phyloP scores from a whole-genome alignment of 495 filamentous ascomycete genomes.

The Neurospora africana region DNA sequence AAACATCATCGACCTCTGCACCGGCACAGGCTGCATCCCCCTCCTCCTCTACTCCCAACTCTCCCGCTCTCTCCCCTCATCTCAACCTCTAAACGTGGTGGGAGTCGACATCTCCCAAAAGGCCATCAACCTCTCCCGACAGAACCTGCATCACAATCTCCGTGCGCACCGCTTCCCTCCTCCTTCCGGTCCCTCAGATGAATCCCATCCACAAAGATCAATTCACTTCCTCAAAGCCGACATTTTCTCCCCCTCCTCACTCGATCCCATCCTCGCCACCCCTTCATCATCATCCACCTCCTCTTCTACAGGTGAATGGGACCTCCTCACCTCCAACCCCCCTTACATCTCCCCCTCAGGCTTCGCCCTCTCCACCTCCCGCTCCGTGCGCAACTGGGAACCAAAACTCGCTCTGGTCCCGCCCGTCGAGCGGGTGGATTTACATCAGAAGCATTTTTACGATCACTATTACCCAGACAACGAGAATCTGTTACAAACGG shows the following conservation, averaged over 20 bases:
- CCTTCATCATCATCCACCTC: neutral
- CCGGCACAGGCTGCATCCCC: slow-evolving; percentile 83
- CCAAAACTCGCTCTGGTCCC: slow-evolving; percentile 70
- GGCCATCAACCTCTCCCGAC: slow-evolving; percentile 51
- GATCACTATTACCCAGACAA: slow-evolving; percentile 39
- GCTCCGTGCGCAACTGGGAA: slow-evolving; percentile 72
- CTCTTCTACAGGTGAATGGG: slow-evolving; percentile 24
- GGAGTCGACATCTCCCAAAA: slow-evolving; percentile 51
- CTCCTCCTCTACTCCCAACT: slow-evolving; percentile 58
- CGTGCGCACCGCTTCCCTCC: slow-evolving; percentile 2
- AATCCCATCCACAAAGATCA: neutral
- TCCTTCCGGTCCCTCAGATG: neutral
- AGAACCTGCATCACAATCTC: slow-evolving; percentile 54
- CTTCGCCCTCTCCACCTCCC: slow-evolving; percentile 47
- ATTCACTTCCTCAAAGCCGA: slow-evolving; percentile 45
- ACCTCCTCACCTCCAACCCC: slow-evolving; percentile 81
- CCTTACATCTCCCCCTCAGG: slow-evolving; percentile 67
- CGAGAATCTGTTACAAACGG: slow-evolving; percentile 1
- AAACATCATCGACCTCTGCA: slow-evolving; percentile 73
- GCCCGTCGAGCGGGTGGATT: neutral
- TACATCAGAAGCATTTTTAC: neutral
- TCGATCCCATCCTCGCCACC: slow-evolving; percentile 1
- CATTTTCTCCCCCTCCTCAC: slow-evolving; percentile 33
- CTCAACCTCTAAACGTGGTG: slow-evolving; percentile 11
- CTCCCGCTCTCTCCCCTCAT: slow-evolving; percentile 5